These are phyloP conservation scores for Apophysomyces ossiformis DNA, from an alignment of 371 early-diverging fungal species.

Conservation along the genomic window DNA sequence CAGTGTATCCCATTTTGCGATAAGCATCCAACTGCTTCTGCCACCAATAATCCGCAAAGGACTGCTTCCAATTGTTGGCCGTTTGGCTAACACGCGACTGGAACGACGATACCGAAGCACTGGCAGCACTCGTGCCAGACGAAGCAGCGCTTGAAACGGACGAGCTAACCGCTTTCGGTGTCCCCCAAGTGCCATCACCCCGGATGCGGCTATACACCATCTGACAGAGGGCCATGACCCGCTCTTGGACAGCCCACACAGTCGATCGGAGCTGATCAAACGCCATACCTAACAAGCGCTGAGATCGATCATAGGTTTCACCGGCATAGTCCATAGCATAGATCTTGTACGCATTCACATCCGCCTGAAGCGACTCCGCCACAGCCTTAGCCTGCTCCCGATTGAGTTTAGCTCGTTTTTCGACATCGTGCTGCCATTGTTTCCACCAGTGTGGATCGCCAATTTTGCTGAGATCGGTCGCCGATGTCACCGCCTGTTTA, in stretches of 20 bases:
- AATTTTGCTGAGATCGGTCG: constrained; percentile 30
- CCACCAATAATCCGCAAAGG: constrained; percentile 43
- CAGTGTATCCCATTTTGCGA: constrained; percentile 46
- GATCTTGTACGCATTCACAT: constrained; percentile 50
- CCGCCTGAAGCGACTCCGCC: constrained; percentile 28
- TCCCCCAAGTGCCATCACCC: constrained; percentile 10
- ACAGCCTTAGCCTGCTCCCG: constrained; percentile 33
- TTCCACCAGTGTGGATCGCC: constrained; percentile 42
- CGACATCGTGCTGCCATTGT: constrained; percentile 31
- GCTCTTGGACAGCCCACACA: constrained; percentile 6
- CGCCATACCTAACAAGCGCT: constrained; percentile 12
- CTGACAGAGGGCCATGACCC: constrained; percentile 10
- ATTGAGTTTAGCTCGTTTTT: constrained; percentile 37
- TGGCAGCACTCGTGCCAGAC: constrained; percentile 33
- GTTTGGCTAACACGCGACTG: constrained; percentile 26
- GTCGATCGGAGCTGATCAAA: constrained; percentile 11
- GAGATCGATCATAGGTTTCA: constrained; percentile 29
- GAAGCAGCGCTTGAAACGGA: constrained; percentile 24
- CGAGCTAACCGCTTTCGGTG: constrained; percentile 7
- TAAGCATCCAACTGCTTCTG: constrained; percentile 41
- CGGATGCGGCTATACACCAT: constrained; percentile 8
- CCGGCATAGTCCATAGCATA: constrained; percentile 52
- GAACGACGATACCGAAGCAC: constrained; percentile 27
- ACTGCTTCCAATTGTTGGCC: constrained; percentile 24
- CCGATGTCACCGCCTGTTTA: constrained; percentile 31